Evolutionary conservation across 2,329 filamentous ascomycete genomes (phyloP), one percentile per base, ranked within the genome.

Genomic region (Aspergillus jensenii): DNA sequence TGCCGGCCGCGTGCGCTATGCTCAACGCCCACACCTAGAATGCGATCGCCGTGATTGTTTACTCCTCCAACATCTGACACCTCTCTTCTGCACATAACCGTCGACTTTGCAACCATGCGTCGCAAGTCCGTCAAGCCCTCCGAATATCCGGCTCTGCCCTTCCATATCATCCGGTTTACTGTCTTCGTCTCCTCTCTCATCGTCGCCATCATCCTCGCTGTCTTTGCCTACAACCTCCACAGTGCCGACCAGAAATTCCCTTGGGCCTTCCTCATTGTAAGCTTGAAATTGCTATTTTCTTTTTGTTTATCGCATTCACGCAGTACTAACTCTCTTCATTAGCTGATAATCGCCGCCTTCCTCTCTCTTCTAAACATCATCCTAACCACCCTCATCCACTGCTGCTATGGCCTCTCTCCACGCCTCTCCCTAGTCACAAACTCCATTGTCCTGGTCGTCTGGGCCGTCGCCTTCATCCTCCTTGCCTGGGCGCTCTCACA

Each of bases 261-360:
- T 0, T 86, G 82, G 80, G 84, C 83, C 2, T 87, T 87, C 66
- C 76, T 86, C 17, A 71, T 86, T 59, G 84, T 86, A 77, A 61
- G 78, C 64, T 39, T 12, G 14, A 40, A 9, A 11, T 19, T 2
- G 11, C 40, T 17, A 48, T 37, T 6, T 48, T 19, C 19, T 35
- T 35, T 35, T 4, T 14, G n/a, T 12, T 3, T 31, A 37, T n/a
- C 15, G 35, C 35, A 3, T n/a, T 7, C 5, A 37, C 6, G 5
- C 12, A 37, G 60, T 27, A 58, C 45, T 25, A 25, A 43, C 43
- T 33, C 3, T 15, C 31, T 14, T 39, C 3, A 17, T 17, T 21
- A 86, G 84, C 79, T 86, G 52, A 74, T 83, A 44, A 64, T 79
- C 21, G 75, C 82, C 43, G 78, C 81, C 15, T 66, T 84, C 63